Conservation (phyloP, 2,329 filamentous ascomycete species). For the Aspergillus sp. region DNA sequence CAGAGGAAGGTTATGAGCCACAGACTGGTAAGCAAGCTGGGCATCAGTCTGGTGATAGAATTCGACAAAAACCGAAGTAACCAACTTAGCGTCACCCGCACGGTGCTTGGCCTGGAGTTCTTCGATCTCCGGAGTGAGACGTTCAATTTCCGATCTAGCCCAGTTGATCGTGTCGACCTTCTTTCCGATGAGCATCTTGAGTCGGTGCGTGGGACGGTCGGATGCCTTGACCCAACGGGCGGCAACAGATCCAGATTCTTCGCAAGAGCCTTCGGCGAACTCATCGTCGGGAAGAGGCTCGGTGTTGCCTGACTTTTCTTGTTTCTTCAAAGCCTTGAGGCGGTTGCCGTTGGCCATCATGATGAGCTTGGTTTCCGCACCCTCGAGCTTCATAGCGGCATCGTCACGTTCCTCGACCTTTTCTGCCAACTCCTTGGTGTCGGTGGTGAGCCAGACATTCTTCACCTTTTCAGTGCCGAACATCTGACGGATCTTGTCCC, state of each 20-base stretch:
- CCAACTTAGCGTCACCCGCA: constrained; percentile 58
- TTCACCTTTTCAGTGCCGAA: constrained; percentile 75
- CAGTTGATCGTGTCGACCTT: constrained; percentile 95
- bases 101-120: constrained; percentile 64
- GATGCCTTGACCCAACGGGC: constrained; percentile 69
- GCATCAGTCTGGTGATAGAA: constrained; percentile 79
- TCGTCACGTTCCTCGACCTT: constrained; percentile 77
- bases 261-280: constrained; percentile 47
- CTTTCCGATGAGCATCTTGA: constrained; percentile 69
- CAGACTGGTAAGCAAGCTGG: constrained; percentile 78
- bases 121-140: constrained; percentile 67
- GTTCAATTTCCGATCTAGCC: constrained; percentile 72
- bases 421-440: constrained; percentile 72
- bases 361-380: constrained; percentile 80
- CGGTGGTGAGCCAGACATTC: constrained; percentile 77
- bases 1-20: constrained; percentile 80
- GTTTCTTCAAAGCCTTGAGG: constrained; percentile 62
- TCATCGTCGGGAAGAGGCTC: constrained; percentile 34
- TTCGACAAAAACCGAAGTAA: constrained; percentile 84
- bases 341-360: constrained; percentile 70
- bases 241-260: constrained; percentile 67
- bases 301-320: constrained; percentile 47
- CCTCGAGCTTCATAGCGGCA: constrained; percentile 75
- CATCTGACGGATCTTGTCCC: constrained; percentile 70
- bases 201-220: constrained; percentile 70